Percentiles rank a stretch among this genome's conserved stretches.
Evolutionary conservation across 2,329 filamentous ascomycete species (phyloP).

Genomic region (Claviceps humidiphila): DNA sequence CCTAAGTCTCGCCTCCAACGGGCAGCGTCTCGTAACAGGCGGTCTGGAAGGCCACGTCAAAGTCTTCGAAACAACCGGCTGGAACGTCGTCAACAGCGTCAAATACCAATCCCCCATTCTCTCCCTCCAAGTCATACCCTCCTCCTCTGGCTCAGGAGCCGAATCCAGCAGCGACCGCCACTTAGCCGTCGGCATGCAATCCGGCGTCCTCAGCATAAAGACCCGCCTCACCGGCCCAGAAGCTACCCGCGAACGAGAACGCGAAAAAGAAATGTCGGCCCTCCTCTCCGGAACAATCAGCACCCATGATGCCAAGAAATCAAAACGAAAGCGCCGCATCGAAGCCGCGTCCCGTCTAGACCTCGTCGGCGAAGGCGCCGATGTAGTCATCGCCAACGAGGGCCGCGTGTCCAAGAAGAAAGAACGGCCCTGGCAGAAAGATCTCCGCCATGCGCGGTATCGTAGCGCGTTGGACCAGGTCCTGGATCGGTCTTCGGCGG

Average conservation of each 20-base stretch:
- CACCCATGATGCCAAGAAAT: slow-evolving; percentile 58
- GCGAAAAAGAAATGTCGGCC: slow-evolving; percentile 74
- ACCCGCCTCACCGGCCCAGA: slow-evolving; percentile 78
- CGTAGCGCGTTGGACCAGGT: slow-evolving; percentile 66
- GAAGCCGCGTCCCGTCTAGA: slow-evolving; percentile 48
- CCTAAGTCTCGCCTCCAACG: slow-evolving; percentile 67
- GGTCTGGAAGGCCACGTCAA: slow-evolving; percentile 94
- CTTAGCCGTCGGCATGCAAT: slow-evolving; percentile 88
- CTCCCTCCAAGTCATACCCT: slow-evolving; percentile 59
- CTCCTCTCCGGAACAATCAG: slow-evolving; percentile 67
- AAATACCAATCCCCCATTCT: slow-evolving; percentile 92
- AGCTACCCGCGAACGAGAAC: slow-evolving; percentile 61
- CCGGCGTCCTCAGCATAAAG: slow-evolving; percentile 78
- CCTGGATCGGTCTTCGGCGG: slow-evolving; percentile 38
- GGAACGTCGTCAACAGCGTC: slow-evolving; percentile 90
- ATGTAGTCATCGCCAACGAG: slow-evolving; percentile 77
- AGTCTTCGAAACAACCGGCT: slow-evolving; percentile 83
- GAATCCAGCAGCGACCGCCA: slow-evolving; percentile 76
- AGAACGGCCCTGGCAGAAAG: slow-evolving; percentile 65
- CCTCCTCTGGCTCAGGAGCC: slow-evolving; percentile 19
- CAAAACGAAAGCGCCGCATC: slow-evolving; percentile 50
- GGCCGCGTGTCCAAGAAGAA: slow-evolving; percentile 36
- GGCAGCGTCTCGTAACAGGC: slow-evolving; percentile 70
- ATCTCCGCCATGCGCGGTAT: slow-evolving; percentile 68
- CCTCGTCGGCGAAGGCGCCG: slow-evolving; percentile 69